Base-by-base conservation (phyloP, 208 protist genomes). In the Zelonia costaricensis region DNA sequence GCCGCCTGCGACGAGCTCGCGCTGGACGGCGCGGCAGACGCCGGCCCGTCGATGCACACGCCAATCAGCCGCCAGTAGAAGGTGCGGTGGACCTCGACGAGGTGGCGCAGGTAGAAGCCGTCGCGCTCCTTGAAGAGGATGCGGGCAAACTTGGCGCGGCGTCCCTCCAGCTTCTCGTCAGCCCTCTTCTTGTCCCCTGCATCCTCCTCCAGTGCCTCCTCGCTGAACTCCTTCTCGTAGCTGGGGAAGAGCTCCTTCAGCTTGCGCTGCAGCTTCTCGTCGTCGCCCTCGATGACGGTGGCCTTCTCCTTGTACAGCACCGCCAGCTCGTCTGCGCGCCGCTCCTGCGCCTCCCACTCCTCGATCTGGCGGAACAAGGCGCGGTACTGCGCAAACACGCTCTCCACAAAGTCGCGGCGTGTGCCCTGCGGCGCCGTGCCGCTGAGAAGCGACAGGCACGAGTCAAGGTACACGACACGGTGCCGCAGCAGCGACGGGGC, bases 281-380 rank as follows among this genome's bases (percentile, higher is more conserved):
- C 95, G 43, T 97, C 93, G 6, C 84, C 87, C 57, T 98, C 91
- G 59, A 98, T 94, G 9, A 78, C 75, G 35, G 90, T 70, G 13
- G 77, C 77, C 67, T 97, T 96, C 56, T 96, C 94, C 65, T 94
- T 91, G 64, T 95, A 96, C 49, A 95, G 86, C 27, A 98, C 95
- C 1, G 92, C 74, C 59, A 92, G 84, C 64, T 87, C 83, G 47
- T 95, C 77, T 28, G 79, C 80, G 47, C 62, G 47, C 16, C 76
- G 76, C 66, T 96, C 85, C 69, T 89, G 74, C 63, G 45, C 86
- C 58, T 96, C 89, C 58, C 93, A 80, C 42, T 80, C 74, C 67
- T 95, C 82, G 23, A 96, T 78, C 42, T 49, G 60, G 12, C 57
- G 62, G 49, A 86, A 87, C 12, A 97, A 68, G 12, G 86, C 62